Evolutionary conservation across 805 yeast genomes (phyloP).

Genomic region (Zygotorulaspora sp.): DNA sequence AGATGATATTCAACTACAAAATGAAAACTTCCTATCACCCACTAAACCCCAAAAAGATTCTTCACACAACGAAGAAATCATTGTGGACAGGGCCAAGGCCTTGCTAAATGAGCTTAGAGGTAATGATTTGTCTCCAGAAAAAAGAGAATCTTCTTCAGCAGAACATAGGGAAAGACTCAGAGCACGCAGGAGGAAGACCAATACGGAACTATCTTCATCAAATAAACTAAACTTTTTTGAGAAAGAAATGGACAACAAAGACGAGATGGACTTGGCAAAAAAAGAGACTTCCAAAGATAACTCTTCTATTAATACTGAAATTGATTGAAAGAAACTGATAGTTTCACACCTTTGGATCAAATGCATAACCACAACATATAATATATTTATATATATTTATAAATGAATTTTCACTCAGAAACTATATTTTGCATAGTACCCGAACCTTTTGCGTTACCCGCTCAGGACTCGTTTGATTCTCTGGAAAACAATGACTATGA

Average conservation of each 20-base stretch:
- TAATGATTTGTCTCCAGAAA: slow-evolving; percentile 22
- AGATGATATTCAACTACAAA: neutral
- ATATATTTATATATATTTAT: too few species aligned
- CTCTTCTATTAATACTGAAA: too few species aligned
- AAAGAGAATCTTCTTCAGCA: slow-evolving; percentile 20
- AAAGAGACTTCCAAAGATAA: neutral
- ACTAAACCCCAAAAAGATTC: slow-evolving; percentile 1
- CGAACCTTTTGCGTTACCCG: neutral
- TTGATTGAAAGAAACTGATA: too few species aligned
- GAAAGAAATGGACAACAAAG: slow-evolving; percentile 5
- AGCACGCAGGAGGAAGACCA: slow-evolving; percentile 25
- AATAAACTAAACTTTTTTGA: slow-evolving; percentile 20
- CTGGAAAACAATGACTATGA: neutral
- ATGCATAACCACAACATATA: too few species aligned
- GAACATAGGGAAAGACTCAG: slow-evolving; percentile 31
- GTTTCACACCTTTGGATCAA: too few species aligned
- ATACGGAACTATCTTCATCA: slow-evolving; percentile 6
- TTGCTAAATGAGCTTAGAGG: slow-evolving; percentile 58
- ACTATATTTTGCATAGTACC: too few species aligned
- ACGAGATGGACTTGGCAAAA: neutral
- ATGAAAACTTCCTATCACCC: slow-evolving; percentile 1
- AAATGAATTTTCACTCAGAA: too few species aligned
- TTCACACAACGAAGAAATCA: slow-evolving; percentile 26
- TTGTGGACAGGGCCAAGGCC: slow-evolving; percentile 51
- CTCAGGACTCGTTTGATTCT: neutral